Base-by-base conservation (phyloP, 208 protist genomes). In the Leishmania guyanensis region DNA sequence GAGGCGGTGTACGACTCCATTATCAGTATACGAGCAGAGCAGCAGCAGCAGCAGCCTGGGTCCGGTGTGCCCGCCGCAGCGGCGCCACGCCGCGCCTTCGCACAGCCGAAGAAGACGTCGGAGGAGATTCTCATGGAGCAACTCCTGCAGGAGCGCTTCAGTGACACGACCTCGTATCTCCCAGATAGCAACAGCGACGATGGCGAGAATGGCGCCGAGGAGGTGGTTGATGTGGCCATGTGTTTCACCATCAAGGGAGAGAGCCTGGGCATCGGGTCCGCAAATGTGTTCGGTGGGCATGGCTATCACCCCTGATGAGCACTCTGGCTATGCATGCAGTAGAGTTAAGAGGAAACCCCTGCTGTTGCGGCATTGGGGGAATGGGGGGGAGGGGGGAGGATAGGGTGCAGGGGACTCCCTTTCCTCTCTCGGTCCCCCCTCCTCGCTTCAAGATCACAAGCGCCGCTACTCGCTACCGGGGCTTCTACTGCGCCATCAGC, bases 141-240 rank as follows among this genome's bases (percentile, higher is more conserved):
- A 46, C 79, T 95, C 26, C 66, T 96, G 85, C 87, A 88, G 12
- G 91, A 95, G 80, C 89, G 90, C 17, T 86, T 93, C 48, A 81
- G 87, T 8, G 80, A 85, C 3, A 86, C 81, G 20, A 87, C 66
- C 33, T 62, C 81, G 26, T 65, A 81, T 36, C 79, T 87, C n/a
- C 54, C 39, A 9, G 76, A 85, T n/a, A 79, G 76, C 51, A 77
- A 70, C 50, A 64, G 66, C 56, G 79, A 81, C 33, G 86, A 84
- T 16, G 86, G 80, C 1, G 82, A 79, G 16, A n/a, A 10, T 5
- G 50, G 22, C 26, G 56, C 36, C 0, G 64, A 60, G 29, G 64
- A n/a, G 29, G 50, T 62, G 51, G 80, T 91, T 10, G 94, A 97
- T 66, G 84, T 97, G 36, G 92, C 92, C 36, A 97, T 97, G 91